Conservation (phyloP, 176 grass and related monocot species). For the Panicum miliaceum region DNA sequence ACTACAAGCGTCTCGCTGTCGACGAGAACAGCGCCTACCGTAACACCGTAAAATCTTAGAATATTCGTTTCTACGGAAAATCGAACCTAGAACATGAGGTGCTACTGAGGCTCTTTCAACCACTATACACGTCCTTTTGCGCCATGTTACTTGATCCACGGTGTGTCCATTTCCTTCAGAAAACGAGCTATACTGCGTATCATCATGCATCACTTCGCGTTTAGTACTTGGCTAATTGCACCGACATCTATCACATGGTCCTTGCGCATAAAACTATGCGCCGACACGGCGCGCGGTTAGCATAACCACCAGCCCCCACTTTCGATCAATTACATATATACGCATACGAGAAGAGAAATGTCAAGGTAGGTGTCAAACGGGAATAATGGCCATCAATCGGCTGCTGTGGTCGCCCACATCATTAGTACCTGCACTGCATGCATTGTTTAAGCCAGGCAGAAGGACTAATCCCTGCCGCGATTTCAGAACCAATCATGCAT, state of each 20-base stretch:
- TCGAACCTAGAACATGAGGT: too few relatives aligned
- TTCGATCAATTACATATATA: accelerated
- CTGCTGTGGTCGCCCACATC: not conserved
- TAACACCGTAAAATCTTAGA: too few relatives aligned
- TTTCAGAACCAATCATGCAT: not conserved
- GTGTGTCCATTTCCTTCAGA: too few relatives aligned
- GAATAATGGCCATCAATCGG: not conserved
- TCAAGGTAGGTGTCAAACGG: not conserved
- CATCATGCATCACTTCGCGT: too few relatives aligned
- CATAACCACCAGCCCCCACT: not conserved
- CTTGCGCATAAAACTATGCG: not conserved
- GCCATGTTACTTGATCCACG: too few relatives aligned
- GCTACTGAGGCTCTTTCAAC: too few relatives aligned
- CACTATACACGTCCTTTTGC: too few relatives aligned
- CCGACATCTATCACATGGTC: not conserved
- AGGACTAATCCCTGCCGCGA: not conserved
- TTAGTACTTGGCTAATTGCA: not conserved
- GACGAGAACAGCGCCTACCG: too few relatives aligned
- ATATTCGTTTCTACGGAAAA: too few relatives aligned
- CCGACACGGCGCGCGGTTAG: not conserved
- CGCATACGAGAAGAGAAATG: not conserved
- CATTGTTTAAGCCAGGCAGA: not conserved
- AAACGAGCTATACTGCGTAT: too few relatives aligned
- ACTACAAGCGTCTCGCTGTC: too few relatives aligned
- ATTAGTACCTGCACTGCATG: not conserved